Conservation (phyloP, 148 eudicot genomes). For the Vaccinium macrocarpon region DNA sequence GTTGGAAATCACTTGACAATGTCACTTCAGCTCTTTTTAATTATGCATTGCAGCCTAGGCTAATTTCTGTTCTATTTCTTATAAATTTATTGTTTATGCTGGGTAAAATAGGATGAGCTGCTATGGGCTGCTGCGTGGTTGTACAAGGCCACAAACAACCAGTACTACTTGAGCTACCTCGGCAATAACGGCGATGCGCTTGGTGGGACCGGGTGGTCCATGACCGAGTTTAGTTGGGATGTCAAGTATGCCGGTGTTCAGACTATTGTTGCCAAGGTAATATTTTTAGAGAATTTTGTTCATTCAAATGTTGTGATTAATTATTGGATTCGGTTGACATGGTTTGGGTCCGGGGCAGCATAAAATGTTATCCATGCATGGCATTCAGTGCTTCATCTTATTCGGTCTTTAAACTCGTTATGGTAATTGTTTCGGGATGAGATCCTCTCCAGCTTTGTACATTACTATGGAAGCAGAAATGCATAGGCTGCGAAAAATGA, state of each 20-base stretch:
- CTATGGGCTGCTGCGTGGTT: slow-evolving; percentile 98
- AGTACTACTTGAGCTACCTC: slow-evolving; percentile 76
- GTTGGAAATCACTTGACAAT: too few relatives aligned
- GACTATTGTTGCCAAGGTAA: slow-evolving; percentile 90
- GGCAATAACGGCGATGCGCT: slow-evolving; percentile 69
- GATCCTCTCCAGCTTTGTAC: neutral
- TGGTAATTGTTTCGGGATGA: too few relatives aligned
- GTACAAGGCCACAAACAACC: slow-evolving; percentile 84
- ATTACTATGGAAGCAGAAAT: neutral
- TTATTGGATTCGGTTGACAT: neutral
- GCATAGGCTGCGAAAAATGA: neutral
- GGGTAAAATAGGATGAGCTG: slow-evolving; percentile 62
- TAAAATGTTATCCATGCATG: neutral
- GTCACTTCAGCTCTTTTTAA: too few relatives aligned
- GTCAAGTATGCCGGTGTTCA: slow-evolving; percentile 99
- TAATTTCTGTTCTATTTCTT: neutral
- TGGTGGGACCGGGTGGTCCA: slow-evolving; percentile 95
- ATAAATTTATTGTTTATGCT: neutral
- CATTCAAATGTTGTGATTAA: neutral
- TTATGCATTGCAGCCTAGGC: neutral
- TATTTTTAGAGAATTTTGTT: too few relatives aligned
- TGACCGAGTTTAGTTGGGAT: slow-evolving; percentile 99
- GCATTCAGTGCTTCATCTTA: neutral
- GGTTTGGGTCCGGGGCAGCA: neutral
- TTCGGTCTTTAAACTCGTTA: too few relatives aligned